Evolutionary conservation across 768 basidiomycete species (phyloP), one percentile per base, ranked within the genome.

Genomic region (Asterophora lycoperdoides): DNA sequence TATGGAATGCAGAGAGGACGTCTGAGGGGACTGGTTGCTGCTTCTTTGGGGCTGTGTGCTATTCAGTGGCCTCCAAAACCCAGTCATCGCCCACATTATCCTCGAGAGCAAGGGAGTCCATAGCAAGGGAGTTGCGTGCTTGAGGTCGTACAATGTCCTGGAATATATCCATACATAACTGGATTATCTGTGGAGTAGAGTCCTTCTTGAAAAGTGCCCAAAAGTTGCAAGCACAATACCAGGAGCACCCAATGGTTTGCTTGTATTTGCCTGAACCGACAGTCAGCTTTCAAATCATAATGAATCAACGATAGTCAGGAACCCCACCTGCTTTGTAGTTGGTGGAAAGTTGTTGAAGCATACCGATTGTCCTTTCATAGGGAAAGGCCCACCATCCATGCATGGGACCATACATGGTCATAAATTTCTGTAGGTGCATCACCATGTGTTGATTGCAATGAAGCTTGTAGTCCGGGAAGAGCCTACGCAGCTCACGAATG

Each of bases 381-480:
- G 67, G 68, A 49, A 68, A 74, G 1, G 59, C 56, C 68, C 69
- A 73, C 73, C 69, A 75, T 1, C 61, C 61, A 34, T 60, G 57
- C 0, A 66, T 56, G n/a, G 69, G 70, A 0, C 73, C 66, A 47
- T 61, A 71, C 4, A 46, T 44, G 8, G 18, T 8, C 1, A 69
- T 39, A 33, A 65, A 68, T 1, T 60, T 47, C 0, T 48, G 33
- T 1, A 69, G 46, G 28, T 71, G 68, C 19, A 68, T 34, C 0
- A 60, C 59, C 35, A 57, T 53, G 40, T 71, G 66, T 42, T 70
- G 62, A 38, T 65, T 67, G 0, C 53, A 60, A 10, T 47, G 26
- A 41, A 43, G 51, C 0, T 19, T 23, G 18, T 61, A 60, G 1
- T 50, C 18, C 0, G 57, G 61, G 33, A 61, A 66, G 0, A 61